Percentiles rank a stretch among this genome's conserved stretches.
These are phyloP conservation scores for Cadophora gregata DNA, from an alignment of 2,329 filamentous ascomycete genomes.

Conservation along the genomic window DNA sequence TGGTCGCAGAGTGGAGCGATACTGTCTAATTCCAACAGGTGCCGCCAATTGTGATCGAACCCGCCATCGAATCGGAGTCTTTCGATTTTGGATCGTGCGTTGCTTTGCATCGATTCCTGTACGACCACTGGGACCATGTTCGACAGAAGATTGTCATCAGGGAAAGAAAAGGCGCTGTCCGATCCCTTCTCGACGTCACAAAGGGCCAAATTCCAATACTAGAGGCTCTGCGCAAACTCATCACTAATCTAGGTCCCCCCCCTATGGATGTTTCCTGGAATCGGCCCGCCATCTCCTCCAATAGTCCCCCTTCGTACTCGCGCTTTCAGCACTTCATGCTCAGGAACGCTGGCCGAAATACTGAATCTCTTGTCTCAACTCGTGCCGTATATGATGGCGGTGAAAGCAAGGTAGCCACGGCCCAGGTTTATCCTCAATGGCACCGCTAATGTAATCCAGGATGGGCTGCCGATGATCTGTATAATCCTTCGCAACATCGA, in stretches of 20 bases:
- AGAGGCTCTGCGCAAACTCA: slow-evolving; percentile 64
- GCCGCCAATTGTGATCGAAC: slow-evolving; percentile 54
- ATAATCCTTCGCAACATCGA: slow-evolving; percentile 73
- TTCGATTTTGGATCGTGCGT: slow-evolving; percentile 77
- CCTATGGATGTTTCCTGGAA: slow-evolving; percentile 74
- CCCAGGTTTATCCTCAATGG: neutral
- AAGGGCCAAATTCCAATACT: slow-evolving; percentile 62
- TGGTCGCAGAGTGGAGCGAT: neutral
- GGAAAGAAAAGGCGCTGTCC: slow-evolving; percentile 62
- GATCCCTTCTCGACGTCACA: slow-evolving; percentile 58
- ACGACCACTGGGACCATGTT: slow-evolving; percentile 75
- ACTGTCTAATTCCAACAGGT: slow-evolving; percentile 46
- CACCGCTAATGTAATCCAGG: slow-evolving; percentile 48
- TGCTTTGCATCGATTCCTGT: slow-evolving; percentile 70
- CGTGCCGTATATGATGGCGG: slow-evolving; percentile 74
- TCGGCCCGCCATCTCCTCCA: slow-evolving; percentile 67
- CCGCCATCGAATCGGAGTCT: slow-evolving; percentile 53
- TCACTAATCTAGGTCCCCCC: slow-evolving; percentile 70
- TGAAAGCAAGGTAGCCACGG: slow-evolving; percentile 62
- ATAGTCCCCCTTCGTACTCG: slow-evolving; percentile 68
- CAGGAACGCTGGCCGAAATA: slow-evolving; percentile 68
- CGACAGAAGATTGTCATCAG: slow-evolving; percentile 66
- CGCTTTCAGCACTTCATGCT: slow-evolving; percentile 77
- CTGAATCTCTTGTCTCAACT: slow-evolving; percentile 67
- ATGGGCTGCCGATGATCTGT: slow-evolving; percentile 72